Conservation (phyloP, 139 green algal genomes). For the Gonium pectorale region DNA sequence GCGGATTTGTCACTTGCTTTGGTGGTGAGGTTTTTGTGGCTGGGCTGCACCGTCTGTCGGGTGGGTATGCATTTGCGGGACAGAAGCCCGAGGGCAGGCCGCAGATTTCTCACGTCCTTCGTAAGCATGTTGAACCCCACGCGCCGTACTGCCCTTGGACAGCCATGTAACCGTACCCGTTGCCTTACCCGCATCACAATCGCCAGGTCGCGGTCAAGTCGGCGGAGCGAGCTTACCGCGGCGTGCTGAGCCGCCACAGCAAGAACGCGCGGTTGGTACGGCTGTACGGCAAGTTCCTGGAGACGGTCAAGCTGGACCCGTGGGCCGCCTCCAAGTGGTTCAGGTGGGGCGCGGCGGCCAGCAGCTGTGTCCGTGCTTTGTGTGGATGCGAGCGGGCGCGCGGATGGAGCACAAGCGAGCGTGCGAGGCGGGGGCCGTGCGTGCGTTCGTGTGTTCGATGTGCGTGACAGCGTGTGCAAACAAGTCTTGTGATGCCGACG, state of each 20-base stretch:
- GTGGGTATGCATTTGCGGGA: no score
- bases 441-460: not conserved
- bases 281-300: slow-evolving; percentile 49
- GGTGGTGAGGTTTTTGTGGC: no score
- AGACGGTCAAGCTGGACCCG: slow-evolving; percentile 40
- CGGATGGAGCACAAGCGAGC: not conserved
- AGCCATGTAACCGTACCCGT: not conserved
- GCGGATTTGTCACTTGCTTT: not conserved
- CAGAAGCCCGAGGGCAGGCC: no score
- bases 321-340: slow-evolving; percentile 23
- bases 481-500: no score
- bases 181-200: not conserved
- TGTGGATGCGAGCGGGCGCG: no score
- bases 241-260: slow-evolving; percentile 7
- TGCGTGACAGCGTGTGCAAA: not conserved
- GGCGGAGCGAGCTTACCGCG: slow-evolving; percentile 22
- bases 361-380: no score
- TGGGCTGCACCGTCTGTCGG: not conserved
- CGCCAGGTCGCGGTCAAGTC: not conserved
- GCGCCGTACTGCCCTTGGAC: not conserved
- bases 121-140: no score
- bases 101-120: no score
- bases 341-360: not conserved
- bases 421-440: no score
- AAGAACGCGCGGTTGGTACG: not conserved